Evolutionary conservation across 164 flowering plant genomes (phyloP).

Genomic region (Magnolia sinica): DNA sequence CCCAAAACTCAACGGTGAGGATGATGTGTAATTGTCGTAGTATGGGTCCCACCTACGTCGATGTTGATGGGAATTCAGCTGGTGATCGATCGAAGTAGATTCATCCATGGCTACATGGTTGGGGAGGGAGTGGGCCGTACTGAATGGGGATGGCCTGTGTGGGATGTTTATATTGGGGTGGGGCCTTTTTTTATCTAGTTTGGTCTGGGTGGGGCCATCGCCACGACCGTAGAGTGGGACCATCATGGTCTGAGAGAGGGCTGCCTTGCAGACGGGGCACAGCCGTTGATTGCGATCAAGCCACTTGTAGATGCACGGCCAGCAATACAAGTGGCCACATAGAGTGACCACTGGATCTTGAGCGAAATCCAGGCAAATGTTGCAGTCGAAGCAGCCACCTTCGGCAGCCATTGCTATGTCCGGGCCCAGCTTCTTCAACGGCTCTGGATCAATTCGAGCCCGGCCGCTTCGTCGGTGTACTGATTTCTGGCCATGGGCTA

Average conservation of each 20-base stretch:
- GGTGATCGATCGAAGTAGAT: slow-evolving; percentile 7
- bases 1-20: not conserved
- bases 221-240: slow-evolving; percentile 85
- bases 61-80: slow-evolving; percentile 15
- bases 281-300: slow-evolving; percentile 27
- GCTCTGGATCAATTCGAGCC: not conserved
- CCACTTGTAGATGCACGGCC: slow-evolving; percentile 94
- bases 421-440: not conserved
- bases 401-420: not conserved
- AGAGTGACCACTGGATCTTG: slow-evolving; percentile 80
- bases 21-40: slow-evolving; percentile 14
- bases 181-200: not conserved
- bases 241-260: slow-evolving; percentile 41
- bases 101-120: slow-evolving; percentile 9
- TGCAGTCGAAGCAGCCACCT: slow-evolving; percentile 63
- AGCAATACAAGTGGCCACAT: slow-evolving; percentile 86
- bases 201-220: slow-evolving; percentile 21
- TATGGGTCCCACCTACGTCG: slow-evolving; percentile 26
- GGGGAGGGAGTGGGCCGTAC: slow-evolving; percentile 14
- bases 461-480: not conserved
- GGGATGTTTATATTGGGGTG: slow-evolving; percentile 32
- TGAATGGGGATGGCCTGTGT: slow-evolving; percentile 41
- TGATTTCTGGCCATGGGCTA: not conserved
- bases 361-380: slow-evolving; percentile 73
- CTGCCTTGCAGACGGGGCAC: slow-evolving; percentile 77